These are phyloP conservation scores for Castanospermum australe DNA, from an alignment of 306 rosid genomes.

Conservation along the genomic window DNA sequence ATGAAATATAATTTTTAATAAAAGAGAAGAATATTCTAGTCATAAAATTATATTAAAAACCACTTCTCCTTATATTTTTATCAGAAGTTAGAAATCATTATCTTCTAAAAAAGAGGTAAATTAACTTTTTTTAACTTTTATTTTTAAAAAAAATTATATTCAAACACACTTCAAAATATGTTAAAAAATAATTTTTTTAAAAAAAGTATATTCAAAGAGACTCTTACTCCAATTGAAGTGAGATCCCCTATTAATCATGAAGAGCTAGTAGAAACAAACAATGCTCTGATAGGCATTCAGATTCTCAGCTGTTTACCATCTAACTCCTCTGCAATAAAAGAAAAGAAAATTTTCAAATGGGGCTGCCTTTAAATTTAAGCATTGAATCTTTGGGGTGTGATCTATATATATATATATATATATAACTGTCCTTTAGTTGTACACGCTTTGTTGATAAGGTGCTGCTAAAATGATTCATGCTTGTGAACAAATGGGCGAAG, in stretches of 20 bases:
- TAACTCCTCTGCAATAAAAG: conserved; percentile 23
- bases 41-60: too few relatives aligned
- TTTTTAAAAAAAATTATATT: too few relatives aligned
- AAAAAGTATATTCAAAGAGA: too few relatives aligned
- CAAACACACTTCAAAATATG: too few relatives aligned
- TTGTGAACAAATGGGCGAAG: conserved; percentile 22
- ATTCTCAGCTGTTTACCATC: conserved; percentile 1
- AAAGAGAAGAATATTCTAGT: too few relatives aligned
- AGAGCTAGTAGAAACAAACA: not conserved
- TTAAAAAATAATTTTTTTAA: too few relatives aligned
- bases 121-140: too few relatives aligned
- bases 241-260: not conserved
- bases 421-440: not conserved
- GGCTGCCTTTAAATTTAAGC: conserved; percentile 16
- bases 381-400: not conserved
- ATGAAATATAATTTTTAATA: too few relatives aligned
- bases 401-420: too few relatives aligned
- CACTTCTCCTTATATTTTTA: too few relatives aligned
- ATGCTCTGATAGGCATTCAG: not conserved
- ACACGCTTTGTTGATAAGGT: conserved; percentile 2
- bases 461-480: conserved; percentile 21
- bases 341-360: conserved; percentile 26
- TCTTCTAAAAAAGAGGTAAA: too few relatives aligned
- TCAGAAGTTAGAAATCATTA: too few relatives aligned
- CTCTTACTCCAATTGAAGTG: not conserved